phyloP scores from a whole-genome alignment of 179 eudicot genomes.

The Actinidia polygama region DNA sequence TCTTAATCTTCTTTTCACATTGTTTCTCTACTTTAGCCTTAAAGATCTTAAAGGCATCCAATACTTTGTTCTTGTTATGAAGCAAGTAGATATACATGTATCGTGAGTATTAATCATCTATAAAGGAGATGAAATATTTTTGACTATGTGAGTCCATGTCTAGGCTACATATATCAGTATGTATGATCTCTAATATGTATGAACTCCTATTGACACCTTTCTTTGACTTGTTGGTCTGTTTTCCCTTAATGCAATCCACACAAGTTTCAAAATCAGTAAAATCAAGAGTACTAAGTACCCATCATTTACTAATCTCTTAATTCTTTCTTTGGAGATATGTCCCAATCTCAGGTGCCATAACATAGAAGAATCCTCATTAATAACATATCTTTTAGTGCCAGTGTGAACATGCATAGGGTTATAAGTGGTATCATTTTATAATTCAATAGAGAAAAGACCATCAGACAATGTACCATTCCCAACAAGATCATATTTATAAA shows the following conservation, averaged over 20 bases:
- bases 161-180: neutral
- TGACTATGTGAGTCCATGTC: neutral
- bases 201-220: neutral
- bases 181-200: neutral
- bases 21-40: slow-evolving; percentile 2
- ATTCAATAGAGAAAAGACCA: neutral
- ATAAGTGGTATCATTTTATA: neutral
- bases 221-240: neutral
- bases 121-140: neutral
- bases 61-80: neutral
- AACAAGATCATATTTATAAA: neutral
- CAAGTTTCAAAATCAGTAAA: neutral
- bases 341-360: slow-evolving; percentile 2
- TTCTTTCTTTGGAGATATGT: slow-evolving; percentile 3
- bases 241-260: slow-evolving; percentile 8
- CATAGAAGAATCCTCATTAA: neutral
- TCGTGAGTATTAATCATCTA: neutral
- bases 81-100: neutral
- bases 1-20: neutral
- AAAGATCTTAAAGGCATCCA: neutral
- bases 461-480: neutral
- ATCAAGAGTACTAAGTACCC: neutral
- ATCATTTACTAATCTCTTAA: neutral
- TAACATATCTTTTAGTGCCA: neutral
- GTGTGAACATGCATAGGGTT: neutral